Evolutionary conservation across 306 rosid genomes (phyloP), one percentile per base, ranked within the genome.

Genomic region (Boehmeria nivea): DNA sequence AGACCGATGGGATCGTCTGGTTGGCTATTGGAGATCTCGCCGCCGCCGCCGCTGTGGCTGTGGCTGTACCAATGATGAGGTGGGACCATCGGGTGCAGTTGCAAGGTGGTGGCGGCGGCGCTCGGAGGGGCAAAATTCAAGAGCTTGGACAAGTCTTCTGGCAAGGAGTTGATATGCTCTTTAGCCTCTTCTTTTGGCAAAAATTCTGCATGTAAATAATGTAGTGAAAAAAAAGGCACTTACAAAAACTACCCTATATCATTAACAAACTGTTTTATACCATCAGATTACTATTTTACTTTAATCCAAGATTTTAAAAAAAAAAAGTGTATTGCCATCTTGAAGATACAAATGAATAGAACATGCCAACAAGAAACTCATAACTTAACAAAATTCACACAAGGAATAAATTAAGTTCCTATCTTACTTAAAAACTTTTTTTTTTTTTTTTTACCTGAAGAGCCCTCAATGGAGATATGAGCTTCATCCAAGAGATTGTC

Each of bases 401-500:
- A n/a, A n/a, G n/a, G n/a, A n/a, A n/a, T n/a, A n/a, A n/a, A n/a
- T n/a, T n/a, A n/a, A n/a, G n/a, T n/a, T n/a, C n/a, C n/a, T n/a
- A n/a, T n/a, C n/a, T n/a, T n/a, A n/a, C 36, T 6, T 31, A 31
- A 31, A 2, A 31, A 31, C 2, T 31, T 31, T 6, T 31, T 12
- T 7, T 8, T 0, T 12, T 6, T 39, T 1, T 2, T 22, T 78
- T 66, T 66, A 59, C 64, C 59, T 3, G 69, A 16, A 49, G 95
- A 49, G 76, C 81, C 59, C 43, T 60, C 54, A 51, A 49, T 12
- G 38, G 83, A 68, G 70, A 57, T 72, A 7, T 3, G 72, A 49
- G 85, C 77, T 56, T 90, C 89, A 26, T 70, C 70, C 42, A 84
- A 65, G 43, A 87, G 40, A 54, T 80, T 81, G 8, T 82, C 98